phyloP scores from a whole-genome alignment of 2,329 filamentous ascomycete genomes.

The Ascosphaera aggregata region DNA sequence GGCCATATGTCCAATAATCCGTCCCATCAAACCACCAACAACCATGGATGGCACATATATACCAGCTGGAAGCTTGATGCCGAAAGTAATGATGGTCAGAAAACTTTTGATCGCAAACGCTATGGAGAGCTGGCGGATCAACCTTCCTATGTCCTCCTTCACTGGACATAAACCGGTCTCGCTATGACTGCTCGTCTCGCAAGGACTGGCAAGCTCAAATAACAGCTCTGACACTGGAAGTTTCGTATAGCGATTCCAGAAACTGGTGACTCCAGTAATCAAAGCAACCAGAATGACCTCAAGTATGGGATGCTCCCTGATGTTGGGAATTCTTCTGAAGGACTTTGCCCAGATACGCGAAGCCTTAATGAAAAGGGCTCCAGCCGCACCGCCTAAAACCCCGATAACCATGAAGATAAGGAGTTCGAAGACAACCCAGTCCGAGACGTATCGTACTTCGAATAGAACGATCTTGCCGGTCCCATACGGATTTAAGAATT shows the following conservation, averaged over 20 bases:
- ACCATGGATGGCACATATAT: slow-evolving; percentile 99
- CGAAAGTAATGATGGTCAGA: slow-evolving; percentile 77
- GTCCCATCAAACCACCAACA: slow-evolving; percentile 75
- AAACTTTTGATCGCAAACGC: slow-evolving; percentile 81
- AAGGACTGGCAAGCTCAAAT: slow-evolving; percentile 76
- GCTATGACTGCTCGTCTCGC: slow-evolving; percentile 41
- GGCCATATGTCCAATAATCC: slow-evolving; percentile 63
- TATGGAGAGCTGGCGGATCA: slow-evolving; percentile 45
- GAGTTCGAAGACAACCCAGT: slow-evolving; percentile 91
- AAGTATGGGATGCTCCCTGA: slow-evolving; percentile 64
- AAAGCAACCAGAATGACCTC: slow-evolving; percentile 78
- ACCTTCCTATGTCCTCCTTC: slow-evolving; percentile 51
- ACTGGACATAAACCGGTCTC: slow-evolving; percentile 61
- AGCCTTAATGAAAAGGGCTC: slow-evolving; percentile 91
- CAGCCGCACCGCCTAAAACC: slow-evolving; percentile 57
- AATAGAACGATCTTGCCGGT: slow-evolving; percentile 95
- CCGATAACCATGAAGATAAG: slow-evolving; percentile 68
- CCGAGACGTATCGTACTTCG: slow-evolving; percentile 67
- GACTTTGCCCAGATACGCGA: slow-evolving; percentile 72
- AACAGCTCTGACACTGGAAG: slow-evolving; percentile 76
- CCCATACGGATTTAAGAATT: slow-evolving; percentile 89
- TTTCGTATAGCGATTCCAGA: slow-evolving; percentile 83
- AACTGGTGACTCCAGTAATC: slow-evolving; percentile 62
- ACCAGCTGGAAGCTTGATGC: slow-evolving; percentile 86
- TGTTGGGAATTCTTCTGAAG: slow-evolving; percentile 56